Evolutionary conservation across 2,329 filamentous ascomycete genomes (phyloP).

Genomic region (Venturia nashicola): DNA sequence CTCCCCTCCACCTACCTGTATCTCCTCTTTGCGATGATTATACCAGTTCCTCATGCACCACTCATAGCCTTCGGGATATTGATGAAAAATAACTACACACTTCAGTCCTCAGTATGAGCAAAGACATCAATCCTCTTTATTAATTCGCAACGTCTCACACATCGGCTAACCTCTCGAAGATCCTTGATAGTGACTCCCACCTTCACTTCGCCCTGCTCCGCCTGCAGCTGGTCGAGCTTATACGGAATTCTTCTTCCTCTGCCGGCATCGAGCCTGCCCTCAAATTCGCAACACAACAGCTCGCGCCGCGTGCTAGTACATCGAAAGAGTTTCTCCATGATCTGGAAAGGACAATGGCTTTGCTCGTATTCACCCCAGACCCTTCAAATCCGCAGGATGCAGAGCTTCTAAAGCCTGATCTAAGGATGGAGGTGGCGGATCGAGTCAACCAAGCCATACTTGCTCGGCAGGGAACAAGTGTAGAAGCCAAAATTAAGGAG

Average conservation of each 20-base stretch:
- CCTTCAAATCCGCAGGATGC: conserved; percentile 64
- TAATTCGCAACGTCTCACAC: neutral
- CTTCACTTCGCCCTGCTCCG: conserved; percentile 84
- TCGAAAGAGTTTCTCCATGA: conserved; percentile 74
- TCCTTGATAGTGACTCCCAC: conserved; percentile 69
- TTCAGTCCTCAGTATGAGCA: conserved; percentile 84
- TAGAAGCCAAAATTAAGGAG: conserved; percentile 71
- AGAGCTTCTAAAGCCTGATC: conserved; percentile 62
- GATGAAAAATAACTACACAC: conserved; percentile 72
- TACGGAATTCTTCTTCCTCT: conserved; percentile 51
- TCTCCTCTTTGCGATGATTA: conserved; percentile 61
- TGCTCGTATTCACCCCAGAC: conserved; percentile 79
- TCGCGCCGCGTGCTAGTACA: conserved; percentile 75
- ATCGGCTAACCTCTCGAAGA: conserved; percentile 39
- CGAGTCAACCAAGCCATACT: conserved; percentile 85
- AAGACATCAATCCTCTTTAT: conserved; percentile 13
- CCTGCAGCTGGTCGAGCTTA: conserved; percentile 87
- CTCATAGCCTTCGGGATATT: conserved; percentile 84
- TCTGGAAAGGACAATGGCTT: conserved; percentile 82
- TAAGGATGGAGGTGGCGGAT: conserved; percentile 74
- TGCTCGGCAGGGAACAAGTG: conserved; percentile 54
- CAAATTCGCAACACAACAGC: conserved; percentile 74
- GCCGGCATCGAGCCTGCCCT: conserved; percentile 70
- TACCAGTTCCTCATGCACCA: conserved; percentile 98
- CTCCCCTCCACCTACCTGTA: conserved; percentile 10